Evolutionary conservation across 2,329 filamentous ascomycete species (phyloP).

Genomic region (Nakataea oryzae): DNA sequence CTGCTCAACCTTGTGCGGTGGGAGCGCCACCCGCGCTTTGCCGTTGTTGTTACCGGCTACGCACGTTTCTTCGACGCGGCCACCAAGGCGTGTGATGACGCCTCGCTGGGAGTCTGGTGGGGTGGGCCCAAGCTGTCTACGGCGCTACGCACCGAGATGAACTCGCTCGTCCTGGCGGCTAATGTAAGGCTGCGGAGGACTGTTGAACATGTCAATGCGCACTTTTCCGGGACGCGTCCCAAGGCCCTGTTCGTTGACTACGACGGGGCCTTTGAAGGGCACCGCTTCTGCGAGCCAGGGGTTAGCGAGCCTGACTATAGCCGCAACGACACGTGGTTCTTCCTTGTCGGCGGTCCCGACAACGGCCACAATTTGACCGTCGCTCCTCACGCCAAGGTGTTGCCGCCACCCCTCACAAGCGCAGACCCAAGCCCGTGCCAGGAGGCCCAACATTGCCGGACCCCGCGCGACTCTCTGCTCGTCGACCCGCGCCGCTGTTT

Average conservation of each 20-base stretch:
- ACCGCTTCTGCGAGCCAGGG: conserved; percentile 25
- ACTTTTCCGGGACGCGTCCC: conserved; percentile 18
- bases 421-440: background rate
- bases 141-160: conserved; percentile 27
- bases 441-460: background rate
- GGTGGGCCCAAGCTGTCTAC: conserved; percentile 28
- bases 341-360: conserved; percentile 32
- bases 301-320: conserved; percentile 31
- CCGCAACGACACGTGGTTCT: conserved; percentile 35
- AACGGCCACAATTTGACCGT: conserved; percentile 19
- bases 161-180: conserved; percentile 29
- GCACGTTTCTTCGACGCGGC: conserved; percentile 35
- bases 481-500: conserved; percentile 26
- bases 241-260: conserved; percentile 34
- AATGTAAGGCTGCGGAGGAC: conserved; percentile 27
- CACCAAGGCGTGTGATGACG: conserved; percentile 30
- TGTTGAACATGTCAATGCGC: conserved; percentile 23
- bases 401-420: background rate
- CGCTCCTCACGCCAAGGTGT: conserved; percentile 7
- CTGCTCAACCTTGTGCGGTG: conserved; percentile 30
- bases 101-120: conserved; percentile 35
- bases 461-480: conserved; percentile 8
- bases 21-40: conserved; percentile 32
- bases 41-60: conserved; percentile 34
- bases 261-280: conserved; percentile 30